Conservation (phyloP, 2,329 filamentous ascomycete genomes). For the Colletotrichum sidae region DNA sequence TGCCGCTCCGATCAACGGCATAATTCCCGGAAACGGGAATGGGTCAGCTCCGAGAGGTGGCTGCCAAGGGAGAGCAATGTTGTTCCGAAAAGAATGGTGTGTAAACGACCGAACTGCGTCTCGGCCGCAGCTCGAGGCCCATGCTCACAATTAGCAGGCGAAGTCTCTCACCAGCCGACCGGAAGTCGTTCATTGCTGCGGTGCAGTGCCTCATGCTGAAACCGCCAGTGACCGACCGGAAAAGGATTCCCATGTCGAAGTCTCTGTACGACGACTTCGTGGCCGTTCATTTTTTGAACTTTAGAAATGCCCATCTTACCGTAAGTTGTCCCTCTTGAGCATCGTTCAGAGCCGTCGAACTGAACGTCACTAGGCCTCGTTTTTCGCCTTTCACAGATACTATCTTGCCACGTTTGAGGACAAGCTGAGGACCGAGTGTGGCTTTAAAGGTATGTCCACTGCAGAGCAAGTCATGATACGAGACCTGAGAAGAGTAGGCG, state of each 20-base stretch:
- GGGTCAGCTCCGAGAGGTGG: too few species aligned
- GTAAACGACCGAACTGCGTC: background rate
- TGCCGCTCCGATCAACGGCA: too few species aligned
- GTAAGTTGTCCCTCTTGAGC: background rate
- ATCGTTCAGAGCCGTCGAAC: background rate
- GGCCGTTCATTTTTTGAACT: constrained; percentile 36
- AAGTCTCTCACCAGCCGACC: constrained; percentile 38
- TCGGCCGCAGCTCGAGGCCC: background rate
- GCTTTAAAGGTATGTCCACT: constrained; percentile 35
- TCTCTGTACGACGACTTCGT: constrained; percentile 41
- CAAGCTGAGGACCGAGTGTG: constrained; percentile 35
- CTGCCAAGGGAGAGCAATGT: constrained; percentile 4
- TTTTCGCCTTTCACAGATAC: constrained; percentile 39
- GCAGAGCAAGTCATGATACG: accelerated
- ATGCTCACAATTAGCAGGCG: constrained; percentile 30
- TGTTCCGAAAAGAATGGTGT: constrained; percentile 30
- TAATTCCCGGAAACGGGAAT: too few species aligned
- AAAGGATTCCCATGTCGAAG: constrained; percentile 37
- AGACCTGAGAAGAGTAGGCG: background rate
- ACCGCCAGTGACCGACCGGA: constrained; percentile 32
- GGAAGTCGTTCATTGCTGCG: constrained; percentile 42
- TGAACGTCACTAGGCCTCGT: constrained; percentile 16
- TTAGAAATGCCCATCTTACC: constrained; percentile 26
- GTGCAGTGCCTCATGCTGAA: constrained; percentile 44
- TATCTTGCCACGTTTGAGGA: constrained; percentile 34